Conservation (phyloP, 2,329 filamentous ascomycete species). For the Penicillium verrucosum region DNA sequence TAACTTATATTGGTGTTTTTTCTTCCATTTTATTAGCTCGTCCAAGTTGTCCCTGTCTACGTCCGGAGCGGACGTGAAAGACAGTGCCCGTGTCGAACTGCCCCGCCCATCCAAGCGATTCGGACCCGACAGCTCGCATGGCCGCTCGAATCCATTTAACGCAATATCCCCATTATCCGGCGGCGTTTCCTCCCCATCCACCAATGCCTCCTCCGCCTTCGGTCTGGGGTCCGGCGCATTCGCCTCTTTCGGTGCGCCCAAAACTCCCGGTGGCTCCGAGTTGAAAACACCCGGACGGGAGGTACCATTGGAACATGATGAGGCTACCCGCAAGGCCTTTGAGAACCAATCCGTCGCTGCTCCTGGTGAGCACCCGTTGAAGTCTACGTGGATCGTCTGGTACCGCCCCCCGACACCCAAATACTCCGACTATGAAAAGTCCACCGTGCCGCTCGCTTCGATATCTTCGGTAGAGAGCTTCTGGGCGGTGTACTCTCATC, state of each 20-base stretch:
- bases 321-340: conserved; percentile 39
- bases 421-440: conserved; percentile 97
- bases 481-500: conserved; percentile 81
- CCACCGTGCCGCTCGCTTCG: conserved; percentile 77
- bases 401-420: conserved; percentile 95
- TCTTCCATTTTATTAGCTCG: conserved; percentile 54
- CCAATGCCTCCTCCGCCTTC: conserved; percentile 80
- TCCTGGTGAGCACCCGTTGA: conserved; percentile 59
- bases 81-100: conserved; percentile 53
- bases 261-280: conserved; percentile 78
- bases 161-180: conserved; percentile 67
- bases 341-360: conserved; percentile 35
- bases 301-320: conserved; percentile 45
- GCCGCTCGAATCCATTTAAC: conserved; percentile 73
- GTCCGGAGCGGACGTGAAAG: conserved; percentile 55
- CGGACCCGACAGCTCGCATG: conserved; percentile 69
- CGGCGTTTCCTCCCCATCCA: conserved; percentile 70
- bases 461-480: conserved; percentile 86
- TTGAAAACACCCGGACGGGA: conserved; percentile 60
- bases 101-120: conserved; percentile 71
- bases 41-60: conserved; percentile 91
- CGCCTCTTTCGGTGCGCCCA: conserved; percentile 92
- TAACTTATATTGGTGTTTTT: conserved; percentile 4
- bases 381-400: conserved; percentile 93
- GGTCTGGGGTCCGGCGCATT: conserved; percentile 93